Percentiles rank a stretch among this genome's conserved stretches.
phyloP scores from a whole-genome alignment of 2,329 filamentous ascomycete species.

The Ceratocystis destructans region DNA sequence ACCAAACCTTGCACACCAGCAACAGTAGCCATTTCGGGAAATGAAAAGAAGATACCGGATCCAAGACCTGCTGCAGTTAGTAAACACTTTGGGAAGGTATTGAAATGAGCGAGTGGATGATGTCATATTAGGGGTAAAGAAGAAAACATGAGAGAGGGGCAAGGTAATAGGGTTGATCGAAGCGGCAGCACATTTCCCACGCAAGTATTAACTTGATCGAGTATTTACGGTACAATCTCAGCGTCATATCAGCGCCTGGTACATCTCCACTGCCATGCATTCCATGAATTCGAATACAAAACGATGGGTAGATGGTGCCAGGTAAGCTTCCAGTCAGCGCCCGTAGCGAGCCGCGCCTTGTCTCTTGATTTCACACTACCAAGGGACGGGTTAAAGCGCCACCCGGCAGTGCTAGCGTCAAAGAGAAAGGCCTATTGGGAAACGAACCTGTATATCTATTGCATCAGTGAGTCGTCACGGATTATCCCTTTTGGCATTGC shows the following conservation, averaged over 20 bases:
- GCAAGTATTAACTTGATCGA: slow-evolving; percentile 99
- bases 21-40: slow-evolving; percentile 67
- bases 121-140: slow-evolving; percentile 3
- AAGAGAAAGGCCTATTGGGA: slow-evolving; percentile 14
- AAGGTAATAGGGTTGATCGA: slow-evolving; percentile 32
- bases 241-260: slow-evolving; percentile 41
- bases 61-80: slow-evolving; percentile 55
- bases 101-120: slow-evolving; percentile 12
- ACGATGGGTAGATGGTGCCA: slow-evolving; percentile 10
- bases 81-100: slow-evolving; percentile 16
- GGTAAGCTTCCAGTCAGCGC: slow-evolving; percentile 41
- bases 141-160: slow-evolving; percentile 21
- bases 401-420: neutral
- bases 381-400: neutral
- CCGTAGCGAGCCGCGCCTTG: slow-evolving; percentile 62
- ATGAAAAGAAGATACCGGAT: slow-evolving; percentile 70
- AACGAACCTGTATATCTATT: slow-evolving; percentile 18
- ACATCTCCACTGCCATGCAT: slow-evolving; percentile 12
- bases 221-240: slow-evolving; percentile 95
- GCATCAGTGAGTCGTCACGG: slow-evolving; percentile 9
- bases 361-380: slow-evolving; percentile 7
- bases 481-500: neutral
- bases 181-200: slow-evolving; percentile 96
- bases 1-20: slow-evolving; percentile 66
- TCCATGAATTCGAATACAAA: neutral